A percentile compares a stretch with the other conserved stretches of the same genome.
phyloP scores from a whole-genome alignment of 768 basidiomycete species.

The Phanerochaete carnosa region DNA sequence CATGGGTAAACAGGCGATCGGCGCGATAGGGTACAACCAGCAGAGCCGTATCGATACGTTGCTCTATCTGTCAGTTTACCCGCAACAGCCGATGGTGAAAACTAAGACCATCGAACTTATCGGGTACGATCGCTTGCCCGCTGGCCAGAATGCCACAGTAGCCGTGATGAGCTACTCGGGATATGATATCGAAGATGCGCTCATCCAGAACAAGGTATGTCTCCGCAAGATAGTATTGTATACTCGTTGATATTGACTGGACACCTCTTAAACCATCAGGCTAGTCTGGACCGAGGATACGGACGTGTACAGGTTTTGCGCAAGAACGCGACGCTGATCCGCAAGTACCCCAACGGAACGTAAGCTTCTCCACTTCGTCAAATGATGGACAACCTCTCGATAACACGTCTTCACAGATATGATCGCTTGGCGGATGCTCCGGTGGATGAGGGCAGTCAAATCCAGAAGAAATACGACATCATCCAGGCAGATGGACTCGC shows the following conservation, averaged over 20 bases:
- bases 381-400: not conserved
- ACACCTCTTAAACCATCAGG: constrained; percentile 40
- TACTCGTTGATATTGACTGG: not conserved
- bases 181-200: constrained; percentile 98
- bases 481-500: constrained; percentile 92
- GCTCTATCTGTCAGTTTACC: constrained; percentile 96
- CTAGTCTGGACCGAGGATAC: constrained; percentile 95
- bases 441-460: constrained; percentile 73
- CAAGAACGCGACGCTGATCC: constrained; percentile 91
- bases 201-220: constrained; percentile 88
- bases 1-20: constrained; percentile 99
- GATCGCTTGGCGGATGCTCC: constrained; percentile 95
- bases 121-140: constrained; percentile 94
- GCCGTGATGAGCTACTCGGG: constrained; percentile 99
- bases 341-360: constrained; percentile 97
- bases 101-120: constrained; percentile 97
- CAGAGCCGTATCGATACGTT: constrained; percentile 96
- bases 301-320: constrained; percentile 96
- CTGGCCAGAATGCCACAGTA: constrained; percentile 97
- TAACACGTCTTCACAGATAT: constrained; percentile 32
- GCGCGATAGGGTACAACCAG: constrained; percentile 97
- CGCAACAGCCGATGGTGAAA: constrained; percentile 99
- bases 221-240: constrained; percentile 7
- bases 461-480: constrained; percentile 84
- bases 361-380: constrained; percentile 40